Conservation (phyloP, 1,284 basidiomycete species). For the Trichosporon faecale region DNA sequence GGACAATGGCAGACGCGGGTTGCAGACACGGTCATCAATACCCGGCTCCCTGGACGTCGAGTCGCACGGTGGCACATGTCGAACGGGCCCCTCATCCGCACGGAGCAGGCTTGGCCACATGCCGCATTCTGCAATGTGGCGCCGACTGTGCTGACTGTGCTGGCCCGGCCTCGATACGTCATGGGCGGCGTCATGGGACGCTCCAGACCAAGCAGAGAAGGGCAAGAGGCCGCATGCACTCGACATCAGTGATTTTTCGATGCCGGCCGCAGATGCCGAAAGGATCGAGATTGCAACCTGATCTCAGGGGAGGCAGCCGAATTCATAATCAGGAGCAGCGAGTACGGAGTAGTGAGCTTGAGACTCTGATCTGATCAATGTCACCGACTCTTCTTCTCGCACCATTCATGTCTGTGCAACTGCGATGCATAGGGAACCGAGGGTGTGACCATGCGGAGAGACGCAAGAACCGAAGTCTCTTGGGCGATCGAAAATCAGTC, state of each 20-base stretch:
- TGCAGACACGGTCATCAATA: neutral
- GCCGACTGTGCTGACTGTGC: neutral
- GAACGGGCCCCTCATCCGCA: neutral
- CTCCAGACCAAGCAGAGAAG: neutral
- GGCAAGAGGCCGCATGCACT: neutral
- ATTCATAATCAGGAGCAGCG: too few species aligned
- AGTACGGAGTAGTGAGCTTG: too few species aligned
- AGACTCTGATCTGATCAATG: too few species aligned
- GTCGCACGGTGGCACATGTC: neutral
- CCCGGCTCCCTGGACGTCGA: neutral
- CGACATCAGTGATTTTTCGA: too few species aligned
- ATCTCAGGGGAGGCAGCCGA: neutral
- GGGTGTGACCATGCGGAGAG: too few species aligned
- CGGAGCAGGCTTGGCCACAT: constrained; percentile 1
- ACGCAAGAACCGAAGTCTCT: too few species aligned
- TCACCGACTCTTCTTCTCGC: too few species aligned
- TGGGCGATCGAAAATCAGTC: too few species aligned
- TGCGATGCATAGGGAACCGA: too few species aligned
- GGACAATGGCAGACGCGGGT: neutral
- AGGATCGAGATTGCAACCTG: neutral
- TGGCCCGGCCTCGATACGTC: neutral
- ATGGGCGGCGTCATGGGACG: neutral
- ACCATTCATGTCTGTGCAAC: too few species aligned
- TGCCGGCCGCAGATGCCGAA: neutral
- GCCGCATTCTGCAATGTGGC: neutral